These are phyloP conservation scores for Calycina marina DNA, from an alignment of 2,329 filamentous ascomycete species.

Conservation along the genomic window DNA sequence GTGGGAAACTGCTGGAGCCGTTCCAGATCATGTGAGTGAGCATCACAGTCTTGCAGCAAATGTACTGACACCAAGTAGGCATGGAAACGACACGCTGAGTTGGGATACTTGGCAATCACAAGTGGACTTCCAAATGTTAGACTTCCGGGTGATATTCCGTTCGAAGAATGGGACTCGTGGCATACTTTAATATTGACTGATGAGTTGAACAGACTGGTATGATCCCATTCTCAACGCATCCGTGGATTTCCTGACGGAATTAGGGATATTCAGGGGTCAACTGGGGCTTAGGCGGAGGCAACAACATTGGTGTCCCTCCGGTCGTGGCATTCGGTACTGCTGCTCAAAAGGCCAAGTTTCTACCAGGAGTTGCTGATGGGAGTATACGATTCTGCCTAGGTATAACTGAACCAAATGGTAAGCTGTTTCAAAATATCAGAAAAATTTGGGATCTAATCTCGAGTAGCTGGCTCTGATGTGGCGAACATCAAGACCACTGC, in stretches of 20 bases:
- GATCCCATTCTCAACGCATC: background rate
- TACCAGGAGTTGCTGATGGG: conserved; percentile 42
- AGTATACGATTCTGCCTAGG: conserved; percentile 47
- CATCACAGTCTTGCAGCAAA: conserved; percentile 1
- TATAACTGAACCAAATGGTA: conserved; percentile 47
- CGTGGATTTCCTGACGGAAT: conserved; percentile 2
- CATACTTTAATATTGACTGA: conserved; percentile 40
- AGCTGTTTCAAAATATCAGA: conserved; percentile 26
- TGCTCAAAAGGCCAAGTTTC: conserved; percentile 42
- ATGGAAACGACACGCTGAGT: conserved; percentile 17
- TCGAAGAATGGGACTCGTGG: conserved; percentile 38
- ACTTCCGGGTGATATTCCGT: conserved; percentile 30
- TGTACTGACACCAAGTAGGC: conserved; percentile 9
- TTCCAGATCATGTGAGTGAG: conserved; percentile 28
- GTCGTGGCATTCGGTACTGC: conserved; percentile 46
- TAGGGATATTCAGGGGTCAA: conserved; percentile 39
- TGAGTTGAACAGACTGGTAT: conserved; percentile 34
- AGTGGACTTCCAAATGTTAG: conserved; percentile 26
- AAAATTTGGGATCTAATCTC: background rate
- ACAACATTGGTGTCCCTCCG: conserved; percentile 48
- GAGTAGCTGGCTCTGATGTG: conserved; percentile 45
- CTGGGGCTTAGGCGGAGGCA: conserved; percentile 42
- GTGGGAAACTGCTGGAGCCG: conserved; percentile 45
- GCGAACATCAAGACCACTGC: conserved; percentile 49
- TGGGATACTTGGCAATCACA: conserved; percentile 22